Base-by-base conservation (phyloP, 1,139 yeast species). In the Candida albicans region DNA sequence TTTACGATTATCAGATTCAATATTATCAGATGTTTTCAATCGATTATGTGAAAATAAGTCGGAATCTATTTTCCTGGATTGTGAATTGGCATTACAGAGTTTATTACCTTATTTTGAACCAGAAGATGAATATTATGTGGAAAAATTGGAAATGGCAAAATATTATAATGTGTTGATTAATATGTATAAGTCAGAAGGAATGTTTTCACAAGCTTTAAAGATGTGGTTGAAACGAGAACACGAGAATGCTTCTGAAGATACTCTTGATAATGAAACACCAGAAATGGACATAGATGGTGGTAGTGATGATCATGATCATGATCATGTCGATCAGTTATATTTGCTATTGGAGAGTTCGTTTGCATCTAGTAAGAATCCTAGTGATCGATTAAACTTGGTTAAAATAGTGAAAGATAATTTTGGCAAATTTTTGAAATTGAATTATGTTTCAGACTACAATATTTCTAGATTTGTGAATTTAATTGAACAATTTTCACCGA, bases 41-140 rank as follows among this genome's bases (percentile, higher is more conserved):
- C 66, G 64, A 10, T 65, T 88, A 29, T 82, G 90, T 51, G 55
- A 65, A n/a, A 68, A 64, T 47, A 57, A 63, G 14, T 67, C 67
- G 12, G 59, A 57, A 2, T 65, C 64, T 1, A 55, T 71, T 33
- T 71, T 68, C 39, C 75, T 70, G 35, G 95, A 87, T 51, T 79
- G 89, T 55, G 93, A 89, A 56, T 65, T 84, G 43, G 90, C 93
- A 1, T 63, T 88, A 12, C 87, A 83, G 53, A 76, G 88, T 39
- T 57, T 90, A 13, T 61, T 90, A 3, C 77, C 91, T 0, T 66
- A 72, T 3, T 84, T 82, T 57, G 79, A 75, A 41, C 88, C 90
- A 0, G 66, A 73, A 1, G 47, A 70, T 32, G 65, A 67, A 0
- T 63, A 63, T 25, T 63, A 87, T 35, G 62, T 83, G 8, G 67